Evolutionary conservation across 345 rosid species (phyloP).

Genomic region (Noccaea bulbosa): DNA sequence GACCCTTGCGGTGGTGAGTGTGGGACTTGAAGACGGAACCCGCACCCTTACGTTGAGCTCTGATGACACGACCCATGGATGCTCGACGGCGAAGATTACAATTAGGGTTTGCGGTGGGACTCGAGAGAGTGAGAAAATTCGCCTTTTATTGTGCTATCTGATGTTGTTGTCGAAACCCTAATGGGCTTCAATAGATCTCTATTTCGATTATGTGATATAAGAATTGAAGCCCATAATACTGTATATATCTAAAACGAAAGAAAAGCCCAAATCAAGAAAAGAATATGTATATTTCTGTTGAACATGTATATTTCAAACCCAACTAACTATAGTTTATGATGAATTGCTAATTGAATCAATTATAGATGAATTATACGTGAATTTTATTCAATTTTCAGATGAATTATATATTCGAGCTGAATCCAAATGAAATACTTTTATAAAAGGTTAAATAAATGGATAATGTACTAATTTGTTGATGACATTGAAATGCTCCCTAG

Average conservation of each 20-base stretch:
- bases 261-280: background rate
- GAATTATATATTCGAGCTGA: no score
- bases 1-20: constrained; percentile 80
- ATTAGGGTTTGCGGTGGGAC: constrained; percentile 31
- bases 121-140: background rate
- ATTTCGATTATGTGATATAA: background rate
- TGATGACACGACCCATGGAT: constrained; percentile 72
- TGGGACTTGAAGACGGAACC: constrained; percentile 80
- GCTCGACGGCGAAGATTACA: constrained; percentile 24
- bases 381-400: no score
- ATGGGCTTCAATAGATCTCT: background rate
- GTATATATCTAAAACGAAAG: background rate
- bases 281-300: no score
- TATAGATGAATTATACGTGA: no score
- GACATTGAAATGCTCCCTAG: no score
- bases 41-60: constrained; percentile 79
- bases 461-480: no score
- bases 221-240: background rate
- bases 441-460: no score
- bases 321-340: no score
- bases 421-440: no score
- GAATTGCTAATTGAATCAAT: no score
- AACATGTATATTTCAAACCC: no score
- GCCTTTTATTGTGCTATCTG: background rate
- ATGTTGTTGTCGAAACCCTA: constrained; percentile 17